Base-by-base conservation (phyloP, 176 grass and related monocot genomes). In the Phoenix roebelenii region DNA sequence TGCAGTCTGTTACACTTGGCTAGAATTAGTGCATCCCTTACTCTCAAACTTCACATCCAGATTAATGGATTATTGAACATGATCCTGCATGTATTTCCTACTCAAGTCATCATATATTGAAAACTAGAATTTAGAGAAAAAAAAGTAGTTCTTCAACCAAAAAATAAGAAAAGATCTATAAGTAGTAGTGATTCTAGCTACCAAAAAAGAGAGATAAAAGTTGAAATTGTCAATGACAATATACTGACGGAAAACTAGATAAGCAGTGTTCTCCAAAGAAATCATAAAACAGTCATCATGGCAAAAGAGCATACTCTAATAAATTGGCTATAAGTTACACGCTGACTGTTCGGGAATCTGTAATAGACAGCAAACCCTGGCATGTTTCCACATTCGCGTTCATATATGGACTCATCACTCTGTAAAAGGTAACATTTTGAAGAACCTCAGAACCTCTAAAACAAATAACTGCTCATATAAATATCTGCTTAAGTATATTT, bases 341-440 rank as follows among this genome's bases (percentile, higher is more conserved):
- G 93, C 71, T 92, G 81, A 57, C 87, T 88, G 70, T 98, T 83
- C 61, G 87, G 87, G 76, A 26, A 80, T 85, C 84, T 85, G 76
- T 82, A 89, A 79, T 89, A 85, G 51, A 98, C 72, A 18, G 84
- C 83, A 54, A 98, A 98, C 59, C 93, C 93, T 2, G 93, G 87
- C 80, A 88, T 98, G 74, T 89, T 98, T 66, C 69, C 94, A 76
- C 94, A 98, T 83, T 93, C 94, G 23, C 67, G 77, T 81, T 98
- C 94, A 98, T 98, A 98, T 55, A 89, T 77, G 73, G 84, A 81
- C 78, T 98, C 94, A 74, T 91, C 81, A 61, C 80, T 92, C 94
- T 98, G 84, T 63, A 63, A 76, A 61, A 50, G 24, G 55, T 69
- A 50, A 74, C 44, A 50, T 30, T 56, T 50, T 55, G 35, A 44